Evolutionary conservation across 2,329 filamentous ascomycete genomes (phyloP).

Genomic region (Boeremia lycopersici): DNA sequence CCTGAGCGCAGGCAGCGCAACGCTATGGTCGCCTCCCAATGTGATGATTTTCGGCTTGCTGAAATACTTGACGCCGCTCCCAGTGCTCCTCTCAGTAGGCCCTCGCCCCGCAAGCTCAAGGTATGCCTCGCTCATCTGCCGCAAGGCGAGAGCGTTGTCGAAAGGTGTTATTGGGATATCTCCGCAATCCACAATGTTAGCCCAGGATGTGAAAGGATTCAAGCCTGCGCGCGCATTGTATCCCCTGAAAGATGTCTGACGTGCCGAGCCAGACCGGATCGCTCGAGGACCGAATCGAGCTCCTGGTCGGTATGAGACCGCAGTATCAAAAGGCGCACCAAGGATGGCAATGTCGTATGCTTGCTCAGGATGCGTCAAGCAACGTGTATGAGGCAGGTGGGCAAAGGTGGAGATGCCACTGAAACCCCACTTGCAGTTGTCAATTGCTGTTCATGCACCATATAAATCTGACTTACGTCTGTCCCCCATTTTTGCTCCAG

Average conservation of each 20-base stretch:
- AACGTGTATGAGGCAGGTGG: slow-evolving; percentile 55
- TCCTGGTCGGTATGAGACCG: slow-evolving; percentile 52
- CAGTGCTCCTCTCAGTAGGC: slow-evolving; percentile 42
- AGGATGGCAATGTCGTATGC: slow-evolving; percentile 57
- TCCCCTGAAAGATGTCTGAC: slow-evolving; percentile 79
- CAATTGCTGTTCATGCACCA: background rate
- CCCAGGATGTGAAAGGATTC: slow-evolving; percentile 84
- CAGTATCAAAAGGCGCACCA: slow-evolving; percentile 58
- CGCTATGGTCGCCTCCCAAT: slow-evolving; percentile 58
- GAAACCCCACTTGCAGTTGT: slow-evolving; percentile 63
- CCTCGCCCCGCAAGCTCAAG: slow-evolving; percentile 65
- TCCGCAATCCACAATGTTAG: slow-evolving; percentile 82
- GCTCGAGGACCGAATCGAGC: slow-evolving; percentile 83
- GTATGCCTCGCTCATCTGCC: slow-evolving; percentile 84
- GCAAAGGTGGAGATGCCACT: slow-evolving; percentile 68
- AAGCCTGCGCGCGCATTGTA: slow-evolving; percentile 82
- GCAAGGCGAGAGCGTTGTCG: slow-evolving; percentile 80
- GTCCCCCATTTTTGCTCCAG: slow-evolving; percentile 50
- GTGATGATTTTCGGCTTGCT: slow-evolving; percentile 55
- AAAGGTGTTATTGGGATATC: slow-evolving; percentile 88
- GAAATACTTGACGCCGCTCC: slow-evolving; percentile 50
- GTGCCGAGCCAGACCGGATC: slow-evolving; percentile 81
- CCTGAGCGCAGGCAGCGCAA: slow-evolving; percentile 58
- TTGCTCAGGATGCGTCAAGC: slow-evolving; percentile 53
- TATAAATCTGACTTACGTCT: slow-evolving; percentile 36